These are phyloP conservation scores for Ogataea zsoltii DNA, from an alignment of 805 yeast genomes.

Conservation along the genomic window DNA sequence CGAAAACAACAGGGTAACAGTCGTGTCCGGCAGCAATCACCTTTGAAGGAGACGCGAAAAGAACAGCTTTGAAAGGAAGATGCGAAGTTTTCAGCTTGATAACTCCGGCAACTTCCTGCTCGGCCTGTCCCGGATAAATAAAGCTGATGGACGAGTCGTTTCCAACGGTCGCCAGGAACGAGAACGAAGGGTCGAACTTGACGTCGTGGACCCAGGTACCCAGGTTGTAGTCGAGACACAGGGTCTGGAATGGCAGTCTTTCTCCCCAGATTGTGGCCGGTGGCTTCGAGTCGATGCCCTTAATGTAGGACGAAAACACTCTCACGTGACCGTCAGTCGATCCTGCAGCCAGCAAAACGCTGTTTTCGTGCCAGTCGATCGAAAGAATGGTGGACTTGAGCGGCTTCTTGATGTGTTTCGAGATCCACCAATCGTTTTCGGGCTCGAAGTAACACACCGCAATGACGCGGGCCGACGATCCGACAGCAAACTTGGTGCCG, in stretches of 20 bases:
- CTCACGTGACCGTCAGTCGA: slow-evolving; percentile 92
- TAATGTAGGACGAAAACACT: slow-evolving; percentile 85
- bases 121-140: slow-evolving; percentile 65
- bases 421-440: slow-evolving; percentile 99
- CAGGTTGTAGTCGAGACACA: slow-evolving; percentile 74
- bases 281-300: slow-evolving; percentile 85
- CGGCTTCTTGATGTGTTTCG: slow-evolving; percentile 96
- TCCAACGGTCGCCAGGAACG: slow-evolving; percentile 75
- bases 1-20: slow-evolving; percentile 84
- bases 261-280: slow-evolving; percentile 88
- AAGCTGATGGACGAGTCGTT: slow-evolving; percentile 86
- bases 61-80: slow-evolving; percentile 77
- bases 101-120: slow-evolving; percentile 57
- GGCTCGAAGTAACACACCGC: slow-evolving; percentile 95
- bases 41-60: slow-evolving; percentile 66
- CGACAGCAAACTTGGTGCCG: slow-evolving; percentile 96
- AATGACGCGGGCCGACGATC: slow-evolving; percentile 89
- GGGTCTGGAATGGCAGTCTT: slow-evolving; percentile 89
- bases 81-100: slow-evolving; percentile 61
- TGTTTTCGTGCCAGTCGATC: slow-evolving; percentile 92
- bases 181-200: slow-evolving; percentile 76
- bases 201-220: slow-evolving; percentile 95
- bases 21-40: slow-evolving; percentile 90
- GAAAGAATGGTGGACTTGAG: slow-evolving; percentile 81
- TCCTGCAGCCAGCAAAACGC: slow-evolving; percentile 83